Percentiles rank a stretch among this genome's conserved stretches.
These are phyloP conservation scores for Penicillium capsulatum DNA, from an alignment of 2,329 filamentous ascomycete genomes.

Conservation along the genomic window DNA sequence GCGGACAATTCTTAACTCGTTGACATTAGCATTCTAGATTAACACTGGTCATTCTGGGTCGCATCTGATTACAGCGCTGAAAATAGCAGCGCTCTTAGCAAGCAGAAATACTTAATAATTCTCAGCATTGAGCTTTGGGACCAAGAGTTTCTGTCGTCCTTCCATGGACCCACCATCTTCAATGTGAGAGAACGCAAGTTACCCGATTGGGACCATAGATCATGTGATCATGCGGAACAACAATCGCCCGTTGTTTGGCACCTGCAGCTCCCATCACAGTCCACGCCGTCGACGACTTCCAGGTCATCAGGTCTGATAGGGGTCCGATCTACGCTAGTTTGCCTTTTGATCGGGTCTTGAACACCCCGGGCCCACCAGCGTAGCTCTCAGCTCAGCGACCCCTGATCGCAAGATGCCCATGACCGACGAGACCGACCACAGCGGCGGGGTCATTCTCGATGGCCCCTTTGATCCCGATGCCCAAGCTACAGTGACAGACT, in stretches of 20 bases:
- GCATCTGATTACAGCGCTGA: too few relatives aligned
- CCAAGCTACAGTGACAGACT: conserved; percentile 63
- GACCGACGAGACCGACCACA: conserved; percentile 42
- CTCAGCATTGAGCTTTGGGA: too few relatives aligned
- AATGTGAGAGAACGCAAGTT: neutral
- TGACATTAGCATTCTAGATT: too few relatives aligned
- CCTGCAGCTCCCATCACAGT: conserved; percentile 4
- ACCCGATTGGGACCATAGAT: neutral
- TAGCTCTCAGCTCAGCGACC: neutral
- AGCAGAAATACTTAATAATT: too few relatives aligned
- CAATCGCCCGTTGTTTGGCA: conserved; percentile 12
- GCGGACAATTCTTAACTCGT: too few relatives aligned
- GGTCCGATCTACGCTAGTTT: neutral
- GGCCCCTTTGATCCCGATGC: conserved; percentile 59
- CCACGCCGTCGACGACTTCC: neutral
- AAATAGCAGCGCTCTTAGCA: too few relatives aligned
- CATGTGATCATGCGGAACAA: conserved; percentile 10
- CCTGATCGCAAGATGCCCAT: conserved; percentile 27
- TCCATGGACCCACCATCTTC: neutral
- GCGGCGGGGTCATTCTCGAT: conserved; percentile 43
- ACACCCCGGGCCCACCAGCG: neutral
- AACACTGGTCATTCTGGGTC: too few relatives aligned
- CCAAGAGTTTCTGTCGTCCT: too few relatives aligned
- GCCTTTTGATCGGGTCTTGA: neutral
- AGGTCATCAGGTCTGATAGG: neutral